A percentile compares a stretch with the other conserved stretches of the same genome.
Evolutionary conservation across 495 filamentous ascomycete genomes (phyloP).

Genomic region (Xylaria bambusicola): DNA sequence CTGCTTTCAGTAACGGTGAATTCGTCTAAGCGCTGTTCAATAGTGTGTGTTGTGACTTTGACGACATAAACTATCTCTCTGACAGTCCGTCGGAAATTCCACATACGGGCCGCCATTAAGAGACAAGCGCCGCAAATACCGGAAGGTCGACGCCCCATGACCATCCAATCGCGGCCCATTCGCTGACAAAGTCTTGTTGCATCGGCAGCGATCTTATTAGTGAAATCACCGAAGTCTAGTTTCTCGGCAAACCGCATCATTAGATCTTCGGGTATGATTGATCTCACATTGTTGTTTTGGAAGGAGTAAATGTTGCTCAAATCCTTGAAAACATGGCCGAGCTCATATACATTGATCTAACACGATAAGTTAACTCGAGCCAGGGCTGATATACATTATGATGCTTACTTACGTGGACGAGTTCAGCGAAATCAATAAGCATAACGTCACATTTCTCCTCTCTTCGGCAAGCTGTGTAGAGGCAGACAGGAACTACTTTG

Average conservation of each 20-base stretch:
- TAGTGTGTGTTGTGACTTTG: slow-evolving; percentile 88
- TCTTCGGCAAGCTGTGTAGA: slow-evolving; percentile 83
- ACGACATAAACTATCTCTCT: slow-evolving; percentile 94
- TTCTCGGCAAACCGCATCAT: slow-evolving; percentile 86
- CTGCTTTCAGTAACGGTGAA: slow-evolving; percentile 82
- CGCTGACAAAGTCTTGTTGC: slow-evolving; percentile 82
- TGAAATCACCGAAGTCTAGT: slow-evolving; percentile 80
- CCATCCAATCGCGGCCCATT: slow-evolving; percentile 97
- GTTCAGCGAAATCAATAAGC: slow-evolving; percentile 94
- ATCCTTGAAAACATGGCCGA: slow-evolving; percentile 79
- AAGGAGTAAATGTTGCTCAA: slow-evolving; percentile 68
- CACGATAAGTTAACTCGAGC: slow-evolving; percentile 23
- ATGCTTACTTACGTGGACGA: slow-evolving; percentile 51
- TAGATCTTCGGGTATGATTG: slow-evolving; percentile 78
- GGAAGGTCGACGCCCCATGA: slow-evolving; percentile 85
- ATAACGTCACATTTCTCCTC: slow-evolving; percentile 65
- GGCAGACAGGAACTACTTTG: slow-evolving; percentile 78
- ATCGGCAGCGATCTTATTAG: slow-evolving; percentile 78
- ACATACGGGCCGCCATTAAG: slow-evolving; percentile 93
- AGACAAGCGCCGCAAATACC: slow-evolving; percentile 93
- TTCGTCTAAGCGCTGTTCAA: slow-evolving; percentile 84
- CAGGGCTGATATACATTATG: background rate
- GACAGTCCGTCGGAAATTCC: slow-evolving; percentile 90
- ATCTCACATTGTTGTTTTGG: slow-evolving; percentile 47
- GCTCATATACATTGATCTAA: slow-evolving; percentile 84